Evolutionary conservation across 345 rosid species (phyloP).

Genomic region (Cardamine resedifolia): DNA sequence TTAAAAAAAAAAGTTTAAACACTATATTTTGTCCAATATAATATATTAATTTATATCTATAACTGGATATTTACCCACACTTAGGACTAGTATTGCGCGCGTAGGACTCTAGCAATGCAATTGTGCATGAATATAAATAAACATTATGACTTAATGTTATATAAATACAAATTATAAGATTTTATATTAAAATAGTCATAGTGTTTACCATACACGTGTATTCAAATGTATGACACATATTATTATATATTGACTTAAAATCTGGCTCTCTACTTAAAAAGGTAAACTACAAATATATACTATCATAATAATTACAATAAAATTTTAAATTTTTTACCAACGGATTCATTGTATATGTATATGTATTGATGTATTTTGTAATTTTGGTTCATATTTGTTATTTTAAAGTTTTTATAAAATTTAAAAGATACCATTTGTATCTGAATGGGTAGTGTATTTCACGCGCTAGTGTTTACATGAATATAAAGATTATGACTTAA

Average conservation of each 20-base stretch:
- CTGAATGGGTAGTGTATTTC: no score
- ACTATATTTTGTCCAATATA: not conserved
- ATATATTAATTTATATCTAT: not conserved
- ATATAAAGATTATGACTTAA: no score
- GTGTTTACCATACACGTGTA: not conserved
- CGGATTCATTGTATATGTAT: not conserved
- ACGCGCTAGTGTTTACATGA: not conserved
- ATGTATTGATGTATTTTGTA: not conserved
- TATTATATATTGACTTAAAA: not conserved
- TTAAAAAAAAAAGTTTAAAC: not conserved
- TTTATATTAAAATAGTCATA: not conserved
- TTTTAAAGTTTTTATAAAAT: no score
- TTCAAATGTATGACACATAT: not conserved
- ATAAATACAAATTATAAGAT: no score
- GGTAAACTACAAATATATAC: not conserved
- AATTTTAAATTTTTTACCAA: not conserved
- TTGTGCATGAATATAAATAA: not conserved
- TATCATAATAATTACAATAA: not conserved
- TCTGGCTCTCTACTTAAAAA: not conserved
- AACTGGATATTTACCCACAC: not conserved
- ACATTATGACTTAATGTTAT: not conserved
- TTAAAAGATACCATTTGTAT: constrained; percentile 15
- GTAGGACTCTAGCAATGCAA: no score
- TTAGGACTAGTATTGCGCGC: no score
- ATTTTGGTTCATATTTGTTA: no score